Conservation (phyloP, 331 rosid species). For the Prunus yedoensis region DNA sequence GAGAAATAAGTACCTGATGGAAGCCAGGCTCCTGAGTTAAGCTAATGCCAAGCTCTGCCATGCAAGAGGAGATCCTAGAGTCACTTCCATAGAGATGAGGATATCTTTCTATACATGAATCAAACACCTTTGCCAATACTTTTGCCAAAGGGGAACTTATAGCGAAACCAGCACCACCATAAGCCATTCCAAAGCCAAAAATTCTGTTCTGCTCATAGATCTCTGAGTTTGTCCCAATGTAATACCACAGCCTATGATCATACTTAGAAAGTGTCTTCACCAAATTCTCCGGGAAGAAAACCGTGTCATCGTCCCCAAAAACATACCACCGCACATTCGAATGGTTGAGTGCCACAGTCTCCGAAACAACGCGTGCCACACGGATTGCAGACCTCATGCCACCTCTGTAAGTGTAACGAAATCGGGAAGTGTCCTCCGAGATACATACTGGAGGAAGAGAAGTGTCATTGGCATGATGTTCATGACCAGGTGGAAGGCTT, state of each 20-base stretch:
- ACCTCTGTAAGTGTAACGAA: constrained; percentile 52
- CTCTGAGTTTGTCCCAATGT: constrained; percentile 77
- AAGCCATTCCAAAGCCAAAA: constrained; percentile 80
- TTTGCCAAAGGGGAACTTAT: constrained; percentile 65
- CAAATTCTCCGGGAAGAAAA: constrained; percentile 82
- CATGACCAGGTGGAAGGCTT: constrained; percentile 30
- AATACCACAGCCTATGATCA: constrained; percentile 80
- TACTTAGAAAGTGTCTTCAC: constrained; percentile 75
- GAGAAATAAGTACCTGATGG: constrained; percentile 60
- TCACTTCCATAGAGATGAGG: constrained; percentile 94
- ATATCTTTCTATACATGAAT: constrained; percentile 73
- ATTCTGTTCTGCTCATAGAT: constrained; percentile 56
- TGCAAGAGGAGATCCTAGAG: constrained; percentile 66
- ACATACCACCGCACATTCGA: constrained; percentile 84
- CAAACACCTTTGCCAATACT: constrained; percentile 66
- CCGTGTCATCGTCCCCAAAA: constrained; percentile 86
- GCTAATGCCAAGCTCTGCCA: constrained; percentile 80
- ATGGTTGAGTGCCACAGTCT: constrained; percentile 56
- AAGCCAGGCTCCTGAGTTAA: constrained; percentile 84
- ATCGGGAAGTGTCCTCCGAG: constrained; percentile 64
- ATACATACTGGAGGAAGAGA: constrained; percentile 70
- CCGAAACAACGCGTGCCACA: constrained; percentile 73
- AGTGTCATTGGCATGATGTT: constrained; percentile 4
- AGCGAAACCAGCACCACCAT: constrained; percentile 93
- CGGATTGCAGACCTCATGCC: constrained; percentile 67